These are phyloP conservation scores for Raphanus hybrid DNA, from an alignment of 441 rosid genomes.

Conservation along the genomic window DNA sequence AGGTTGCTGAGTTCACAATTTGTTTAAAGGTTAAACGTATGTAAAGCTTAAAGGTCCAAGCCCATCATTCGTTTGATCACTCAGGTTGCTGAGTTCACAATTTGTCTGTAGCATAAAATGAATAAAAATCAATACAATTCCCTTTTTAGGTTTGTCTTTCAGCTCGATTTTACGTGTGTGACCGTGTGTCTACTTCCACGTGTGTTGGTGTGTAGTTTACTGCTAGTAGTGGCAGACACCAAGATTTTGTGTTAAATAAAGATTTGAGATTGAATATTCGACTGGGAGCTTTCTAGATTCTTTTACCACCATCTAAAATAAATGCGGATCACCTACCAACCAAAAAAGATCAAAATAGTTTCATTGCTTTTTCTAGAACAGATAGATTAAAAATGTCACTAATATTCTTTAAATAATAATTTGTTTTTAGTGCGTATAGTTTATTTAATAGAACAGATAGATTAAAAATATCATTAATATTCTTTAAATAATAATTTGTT, in stretches of 20 bases:
- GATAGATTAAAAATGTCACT: neutral
- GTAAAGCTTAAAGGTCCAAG: too few species aligned
- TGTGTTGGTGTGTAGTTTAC: slow-evolving; percentile 16
- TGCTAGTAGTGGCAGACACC: slow-evolving; percentile 42
- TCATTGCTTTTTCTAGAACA: neutral
- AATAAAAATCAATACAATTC: neutral
- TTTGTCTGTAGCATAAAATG: neutral
- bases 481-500: too few species aligned
- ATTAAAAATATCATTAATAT: too few species aligned
- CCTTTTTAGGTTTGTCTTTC: neutral
- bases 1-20: too few species aligned
- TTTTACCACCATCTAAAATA: slow-evolving; percentile 18
- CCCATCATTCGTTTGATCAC: slow-evolving; percentile 5
- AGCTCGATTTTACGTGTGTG: slow-evolving; percentile 13
- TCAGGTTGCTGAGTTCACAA: neutral
- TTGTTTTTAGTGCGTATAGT: neutral
- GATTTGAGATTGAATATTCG: slow-evolving; percentile 20
- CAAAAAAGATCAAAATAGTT: slow-evolving; percentile 21
- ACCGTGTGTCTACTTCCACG: slow-evolving; percentile 8
- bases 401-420: too few species aligned
- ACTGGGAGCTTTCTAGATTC: slow-evolving; percentile 7
- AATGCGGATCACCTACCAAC: slow-evolving; percentile 22
- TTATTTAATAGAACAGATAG: too few species aligned
- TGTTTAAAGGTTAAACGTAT: too few species aligned
- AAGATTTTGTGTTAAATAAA: slow-evolving; percentile 16